These are phyloP conservation scores for Aspergillus eucalypticola DNA, from an alignment of 2,329 filamentous ascomycete genomes.

Conservation along the genomic window DNA sequence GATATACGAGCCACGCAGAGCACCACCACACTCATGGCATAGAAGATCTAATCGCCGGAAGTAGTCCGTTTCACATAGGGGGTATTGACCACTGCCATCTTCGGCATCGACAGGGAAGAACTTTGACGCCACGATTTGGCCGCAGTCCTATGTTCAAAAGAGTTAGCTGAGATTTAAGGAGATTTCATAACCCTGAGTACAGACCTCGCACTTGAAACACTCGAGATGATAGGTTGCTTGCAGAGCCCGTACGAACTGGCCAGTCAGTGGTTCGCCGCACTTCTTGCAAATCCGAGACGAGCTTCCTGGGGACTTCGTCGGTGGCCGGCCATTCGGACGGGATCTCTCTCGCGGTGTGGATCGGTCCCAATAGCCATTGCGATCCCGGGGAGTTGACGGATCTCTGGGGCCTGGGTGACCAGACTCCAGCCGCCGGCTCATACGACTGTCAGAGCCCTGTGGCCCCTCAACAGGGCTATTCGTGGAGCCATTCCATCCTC, in stretches of 20 bases:
- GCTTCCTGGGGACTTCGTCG: slow-evolving; percentile 39
- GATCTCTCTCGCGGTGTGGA: slow-evolving; percentile 38
- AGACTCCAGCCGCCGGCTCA: slow-evolving; percentile 34
- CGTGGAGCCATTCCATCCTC: slow-evolving; percentile 23
- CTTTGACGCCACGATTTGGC: slow-evolving; percentile 94
- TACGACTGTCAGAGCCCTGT: slow-evolving; percentile 32
- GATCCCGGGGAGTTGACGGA: slow-evolving; percentile 30
- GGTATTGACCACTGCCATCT: slow-evolving; percentile 79
- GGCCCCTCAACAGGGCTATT: slow-evolving; percentile 27
- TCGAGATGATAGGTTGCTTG: slow-evolving; percentile 95
- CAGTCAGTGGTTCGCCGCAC: slow-evolving; percentile 82
- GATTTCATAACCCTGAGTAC: slow-evolving; percentile 33
- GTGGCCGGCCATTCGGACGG: slow-evolving; percentile 38
- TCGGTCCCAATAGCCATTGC: slow-evolving; percentile 33
- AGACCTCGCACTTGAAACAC: slow-evolving; percentile 95
- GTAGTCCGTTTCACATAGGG: slow-evolving; percentile 96
- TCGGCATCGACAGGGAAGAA: slow-evolving; percentile 97
- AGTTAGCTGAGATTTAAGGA: slow-evolving; percentile 22
- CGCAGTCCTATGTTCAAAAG: slow-evolving; percentile 71
- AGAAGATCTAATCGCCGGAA: slow-evolving; percentile 88
- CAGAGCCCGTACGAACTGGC: slow-evolving; percentile 92
- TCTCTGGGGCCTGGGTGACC: slow-evolving; percentile 24
- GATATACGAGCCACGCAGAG: slow-evolving; percentile 94
- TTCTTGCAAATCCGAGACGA: slow-evolving; percentile 70
- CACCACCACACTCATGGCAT: slow-evolving; percentile 88